phyloP scores from a whole-genome alignment of 2,329 filamentous ascomycete genomes.

The Nigrospora osmanthi region DNA sequence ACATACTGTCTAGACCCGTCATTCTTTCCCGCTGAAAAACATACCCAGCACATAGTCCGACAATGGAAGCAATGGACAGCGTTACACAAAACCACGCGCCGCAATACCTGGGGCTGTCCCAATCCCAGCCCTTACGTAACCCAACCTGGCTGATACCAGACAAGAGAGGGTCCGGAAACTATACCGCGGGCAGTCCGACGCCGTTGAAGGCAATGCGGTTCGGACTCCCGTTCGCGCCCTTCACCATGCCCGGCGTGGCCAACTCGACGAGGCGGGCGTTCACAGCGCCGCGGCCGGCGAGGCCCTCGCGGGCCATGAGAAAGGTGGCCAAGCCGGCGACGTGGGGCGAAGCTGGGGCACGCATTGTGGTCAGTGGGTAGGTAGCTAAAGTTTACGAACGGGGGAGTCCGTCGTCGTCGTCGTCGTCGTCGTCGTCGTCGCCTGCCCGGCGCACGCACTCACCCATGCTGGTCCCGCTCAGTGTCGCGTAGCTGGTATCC shows the following conservation, averaged over 20 bases:
- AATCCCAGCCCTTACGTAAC: too few relatives aligned
- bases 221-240: conserved; percentile 11
- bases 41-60: too few relatives aligned
- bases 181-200: conserved; percentile 1
- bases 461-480: conserved; percentile 18
- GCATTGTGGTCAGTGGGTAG: neutral
- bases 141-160: too few relatives aligned
- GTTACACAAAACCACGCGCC: too few relatives aligned
- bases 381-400: too few relatives aligned
- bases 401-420: neutral
- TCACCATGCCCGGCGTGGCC: conserved; percentile 12
- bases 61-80: too few relatives aligned
- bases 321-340: conserved; percentile 17
- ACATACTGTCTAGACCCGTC: too few relatives aligned
- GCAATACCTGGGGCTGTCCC: too few relatives aligned
- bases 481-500: conserved; percentile 8
- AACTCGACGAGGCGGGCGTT: conserved; percentile 9
- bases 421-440: too few relatives aligned
- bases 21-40: too few relatives aligned
- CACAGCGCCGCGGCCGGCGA: conserved; percentile 8
- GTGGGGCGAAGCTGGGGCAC: conserved; percentile 12
- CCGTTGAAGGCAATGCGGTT: conserved; percentile 20
- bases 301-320: conserved; percentile 13
- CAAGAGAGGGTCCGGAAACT: too few relatives aligned
- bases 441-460: neutral